These are phyloP conservation scores for Nepenthes gracilis DNA, from an alignment of 148 eudicot species.

Conservation along the genomic window DNA sequence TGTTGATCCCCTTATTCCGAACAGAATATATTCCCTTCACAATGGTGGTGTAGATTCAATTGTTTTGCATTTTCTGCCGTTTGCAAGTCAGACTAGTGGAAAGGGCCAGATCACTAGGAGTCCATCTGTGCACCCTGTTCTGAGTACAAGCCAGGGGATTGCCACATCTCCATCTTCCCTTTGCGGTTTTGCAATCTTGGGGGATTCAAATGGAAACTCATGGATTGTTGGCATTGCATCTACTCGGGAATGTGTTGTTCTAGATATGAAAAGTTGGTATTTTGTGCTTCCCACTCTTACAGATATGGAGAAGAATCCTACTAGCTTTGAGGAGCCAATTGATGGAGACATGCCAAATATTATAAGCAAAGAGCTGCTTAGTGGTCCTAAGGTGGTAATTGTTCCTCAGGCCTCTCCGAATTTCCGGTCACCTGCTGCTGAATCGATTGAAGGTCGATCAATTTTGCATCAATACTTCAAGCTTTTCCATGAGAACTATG, in stretches of 20 bases:
- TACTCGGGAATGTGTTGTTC: constrained; percentile 56
- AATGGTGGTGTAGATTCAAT: constrained; percentile 85
- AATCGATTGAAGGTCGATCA: constrained; percentile 90
- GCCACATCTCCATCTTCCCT: constrained; percentile 33
- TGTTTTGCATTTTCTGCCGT: constrained; percentile 88
- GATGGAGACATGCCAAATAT: constrained; percentile 36
- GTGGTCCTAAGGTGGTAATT: constrained; percentile 66
- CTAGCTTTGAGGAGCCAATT: constrained; percentile 22
- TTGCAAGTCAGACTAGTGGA: constrained; percentile 56
- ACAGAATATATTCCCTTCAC: constrained; percentile 71
- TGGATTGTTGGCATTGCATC: constrained; percentile 85
- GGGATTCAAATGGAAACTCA: constrained; percentile 84
- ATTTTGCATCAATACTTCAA: constrained; percentile 83
- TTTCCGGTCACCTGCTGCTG: constrained; percentile 53
- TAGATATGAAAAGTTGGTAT: constrained; percentile 77
- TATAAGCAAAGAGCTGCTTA: constrained; percentile 82
- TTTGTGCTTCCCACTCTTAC: constrained; percentile 37
- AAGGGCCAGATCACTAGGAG: constrained; percentile 51
- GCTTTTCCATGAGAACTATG: constrained; percentile 90
- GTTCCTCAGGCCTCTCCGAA: constrained; percentile 60
- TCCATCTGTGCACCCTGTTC: constrained; percentile 76
- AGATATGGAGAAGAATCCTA: constrained; percentile 29
- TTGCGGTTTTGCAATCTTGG: constrained; percentile 61
- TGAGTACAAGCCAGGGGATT: constrained; percentile 47
- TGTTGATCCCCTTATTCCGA: constrained; percentile 74